These are phyloP conservation scores for Helichrysum umbraculigerum DNA, from an alignment of 129 eudicot species.

Conservation along the genomic window DNA sequence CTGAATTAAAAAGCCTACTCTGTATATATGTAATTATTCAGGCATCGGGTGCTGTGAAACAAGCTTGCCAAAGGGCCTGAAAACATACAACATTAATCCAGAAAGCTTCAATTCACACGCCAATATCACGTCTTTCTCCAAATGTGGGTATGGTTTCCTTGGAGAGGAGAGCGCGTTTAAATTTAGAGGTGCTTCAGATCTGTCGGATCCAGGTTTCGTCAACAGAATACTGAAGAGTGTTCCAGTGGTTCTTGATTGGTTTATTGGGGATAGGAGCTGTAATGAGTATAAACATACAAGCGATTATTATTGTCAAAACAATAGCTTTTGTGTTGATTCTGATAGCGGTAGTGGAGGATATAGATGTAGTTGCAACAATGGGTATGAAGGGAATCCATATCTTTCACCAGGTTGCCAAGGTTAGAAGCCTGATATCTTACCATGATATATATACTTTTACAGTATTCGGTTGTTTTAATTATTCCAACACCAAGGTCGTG, in stretches of 20 bases:
- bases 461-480: no score
- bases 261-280: conserved; percentile 26
- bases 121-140: conserved; percentile 24
- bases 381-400: conserved; percentile 41
- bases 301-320: conserved; percentile 26
- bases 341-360: conserved; percentile 32
- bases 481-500: no score
- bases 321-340: conserved; percentile 35
- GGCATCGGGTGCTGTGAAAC: conserved; percentile 50
- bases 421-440: not conserved
- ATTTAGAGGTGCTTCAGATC: conserved; percentile 33
- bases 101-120: not conserved
- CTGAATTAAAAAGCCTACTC: no score
- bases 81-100: not conserved
- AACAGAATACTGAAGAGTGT: conserved; percentile 15
- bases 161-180: conserved; percentile 35
- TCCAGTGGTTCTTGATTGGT: conserved; percentile 40
- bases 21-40: no score
- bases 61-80: conserved; percentile 37
- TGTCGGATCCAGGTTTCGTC: conserved; percentile 20
- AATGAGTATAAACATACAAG: conserved; percentile 13
- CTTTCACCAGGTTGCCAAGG: conserved; percentile 40
- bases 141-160: conserved; percentile 41
- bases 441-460: no score
- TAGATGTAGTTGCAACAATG: conserved; percentile 29